phyloP scores from a whole-genome alignment of 495 filamentous ascomycete species.

The Lasiosphaeria ovina region DNA sequence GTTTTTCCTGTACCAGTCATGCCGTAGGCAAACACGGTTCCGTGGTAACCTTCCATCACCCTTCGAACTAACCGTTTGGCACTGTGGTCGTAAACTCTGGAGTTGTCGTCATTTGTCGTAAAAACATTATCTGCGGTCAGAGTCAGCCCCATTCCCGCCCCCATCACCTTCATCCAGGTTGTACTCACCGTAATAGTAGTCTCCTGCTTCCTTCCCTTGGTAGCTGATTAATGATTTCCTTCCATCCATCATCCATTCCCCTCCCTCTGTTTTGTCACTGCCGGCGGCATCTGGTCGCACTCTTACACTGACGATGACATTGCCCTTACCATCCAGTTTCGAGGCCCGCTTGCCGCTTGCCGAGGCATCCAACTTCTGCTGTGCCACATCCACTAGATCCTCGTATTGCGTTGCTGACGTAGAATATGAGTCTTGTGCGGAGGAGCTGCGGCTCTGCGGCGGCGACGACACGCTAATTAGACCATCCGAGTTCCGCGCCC shows the following conservation, averaged over 20 bases:
- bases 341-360: slow-evolving; percentile 45
- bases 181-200: slow-evolving; percentile 83
- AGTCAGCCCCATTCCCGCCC: slow-evolving; percentile 16
- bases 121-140: slow-evolving; percentile 82
- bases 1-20: slow-evolving; percentile 99
- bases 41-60: slow-evolving; percentile 99
- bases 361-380: slow-evolving; percentile 38
- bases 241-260: slow-evolving; percentile 85
- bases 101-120: slow-evolving; percentile 84
- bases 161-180: background rate
- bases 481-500: slow-evolving; percentile 65
- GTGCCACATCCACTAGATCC: slow-evolving; percentile 56
- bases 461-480: slow-evolving; percentile 71
- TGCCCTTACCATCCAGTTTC: slow-evolving; percentile 75
- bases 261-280: slow-evolving; percentile 64
- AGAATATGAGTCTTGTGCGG: slow-evolving; percentile 84
- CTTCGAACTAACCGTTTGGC: slow-evolving; percentile 92
- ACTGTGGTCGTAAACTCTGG: slow-evolving; percentile 86
- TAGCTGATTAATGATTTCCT: slow-evolving; percentile 77
- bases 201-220: slow-evolving; percentile 82
- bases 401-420: slow-evolving; percentile 88
- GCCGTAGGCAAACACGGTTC: slow-evolving; percentile 97
- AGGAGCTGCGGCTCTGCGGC: slow-evolving; percentile 85
- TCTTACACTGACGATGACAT: slow-evolving; percentile 92
- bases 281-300: slow-evolving; percentile 76